A percentile compares a stretch with the other conserved stretches of the same genome.
phyloP scores from a whole-genome alignment of 176 grass and related monocot species.

The Triticum turgidum region DNA sequence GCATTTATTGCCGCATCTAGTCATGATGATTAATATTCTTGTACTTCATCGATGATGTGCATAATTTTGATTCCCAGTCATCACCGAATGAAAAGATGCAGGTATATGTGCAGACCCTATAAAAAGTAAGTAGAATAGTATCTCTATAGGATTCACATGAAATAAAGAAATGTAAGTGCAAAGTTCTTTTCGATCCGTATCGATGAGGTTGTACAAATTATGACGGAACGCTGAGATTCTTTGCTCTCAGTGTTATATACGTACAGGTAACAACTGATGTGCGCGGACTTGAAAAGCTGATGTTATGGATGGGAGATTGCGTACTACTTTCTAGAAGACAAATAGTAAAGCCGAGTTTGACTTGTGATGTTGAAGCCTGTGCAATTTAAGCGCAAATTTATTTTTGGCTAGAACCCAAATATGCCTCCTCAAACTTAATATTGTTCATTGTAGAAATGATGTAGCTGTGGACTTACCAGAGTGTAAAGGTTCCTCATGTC shows the following conservation, averaged over 20 bases:
- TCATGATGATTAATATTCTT: conserved; percentile 29
- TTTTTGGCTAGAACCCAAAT: not conserved
- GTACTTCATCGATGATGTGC: conserved; percentile 15
- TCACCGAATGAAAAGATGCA: conserved; percentile 29
- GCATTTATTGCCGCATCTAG: conserved; percentile 22
- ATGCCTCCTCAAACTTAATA: not conserved
- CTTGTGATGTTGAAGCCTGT: not conserved
- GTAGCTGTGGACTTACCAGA: conserved; percentile 61
- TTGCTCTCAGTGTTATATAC: conserved; percentile 24
- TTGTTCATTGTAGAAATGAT: conserved; percentile 16
- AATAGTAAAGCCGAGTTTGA: not conserved
- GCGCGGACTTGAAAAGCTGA: not conserved
- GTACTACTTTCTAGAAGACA: not conserved
- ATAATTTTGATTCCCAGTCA: conserved; percentile 24
- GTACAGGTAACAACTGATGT: conserved; percentile 27
- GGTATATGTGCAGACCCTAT: conserved; percentile 24
- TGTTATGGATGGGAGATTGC: conserved; percentile 9
- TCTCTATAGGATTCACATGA: conserved; percentile 27
- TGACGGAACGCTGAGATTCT: conserved; percentile 26
- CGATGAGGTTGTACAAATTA: conserved; percentile 26
- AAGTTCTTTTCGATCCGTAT: conserved; percentile 25
- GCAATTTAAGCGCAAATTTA: not conserved
- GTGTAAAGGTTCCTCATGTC: conserved; percentile 79
- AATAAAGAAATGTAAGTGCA: conserved; percentile 28
- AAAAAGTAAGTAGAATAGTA: not conserved